Base-by-base conservation (phyloP, 345 rosid genomes). In the Ceriops tagal region DNA sequence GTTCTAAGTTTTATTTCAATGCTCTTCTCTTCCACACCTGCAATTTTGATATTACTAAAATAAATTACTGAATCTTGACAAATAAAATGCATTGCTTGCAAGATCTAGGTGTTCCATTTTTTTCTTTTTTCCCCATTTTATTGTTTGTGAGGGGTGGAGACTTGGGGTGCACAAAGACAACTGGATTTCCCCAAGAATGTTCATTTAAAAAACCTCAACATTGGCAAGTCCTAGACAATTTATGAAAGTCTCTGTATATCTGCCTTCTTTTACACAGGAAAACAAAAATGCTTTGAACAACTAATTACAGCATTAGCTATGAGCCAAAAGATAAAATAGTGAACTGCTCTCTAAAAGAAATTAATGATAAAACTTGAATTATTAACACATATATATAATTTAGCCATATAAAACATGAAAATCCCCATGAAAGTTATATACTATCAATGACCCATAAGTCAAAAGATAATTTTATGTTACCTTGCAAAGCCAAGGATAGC, bases 11-110 rank as follows among this genome's bases (percentile, higher is more conserved):
- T 88, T 75, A 92, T 83, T 79, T 89, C 96, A 63, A 85, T 75
- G 28, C 74, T 81, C 62, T 76, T 81, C 77, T 92, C 89, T 80
- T 92, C 97, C 57, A 65, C 77, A 76, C 97, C 97, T 92, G 86
- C 77, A 78, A 68, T 35, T 22, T 55, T 56, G 47, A 62, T 11
- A 22, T 37, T 52, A 43, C 28, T 8, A 70, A 55, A 68, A 71
- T 49, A 78, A 62, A 60, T 35, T 15, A 5, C 9, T 19, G 30
- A 59, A 6, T 30, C 62, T 16, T 27, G 35, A 1, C 39, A 18
- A 4, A 15, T 31, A 18, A 58, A 58, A 58, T 43, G 18, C 16
- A 43, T 43, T 43, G 5, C 19, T 43, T 43, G 49, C 49, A 13
- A 43, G 49, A 43, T 11, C 49, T 43, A 43, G 49, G 49, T 11